A percentile compares a stretch with the other conserved stretches of the same genome.
Evolutionary conservation across 176 grass and related monocot genomes (phyloP).

Genomic region (Oryza longistaminata): DNA sequence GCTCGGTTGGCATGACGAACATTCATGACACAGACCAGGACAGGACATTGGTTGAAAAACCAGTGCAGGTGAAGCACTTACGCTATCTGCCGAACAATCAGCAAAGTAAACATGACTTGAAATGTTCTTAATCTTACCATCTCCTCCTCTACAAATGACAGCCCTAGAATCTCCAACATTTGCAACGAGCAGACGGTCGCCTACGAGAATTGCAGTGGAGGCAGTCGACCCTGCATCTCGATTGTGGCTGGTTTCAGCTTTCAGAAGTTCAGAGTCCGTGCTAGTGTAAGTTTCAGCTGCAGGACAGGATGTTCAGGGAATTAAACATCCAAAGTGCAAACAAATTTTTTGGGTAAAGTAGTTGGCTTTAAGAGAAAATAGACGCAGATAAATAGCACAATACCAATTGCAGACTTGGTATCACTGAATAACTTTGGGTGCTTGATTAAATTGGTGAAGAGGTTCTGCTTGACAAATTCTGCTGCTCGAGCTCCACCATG

Average conservation of each 20-base stretch:
- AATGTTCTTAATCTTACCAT: conserved; percentile 45
- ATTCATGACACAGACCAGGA: too few species aligned
- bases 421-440: conserved; percentile 83
- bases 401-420: conserved; percentile 88
- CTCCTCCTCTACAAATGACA: conserved; percentile 81
- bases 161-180: conserved; percentile 91
- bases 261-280: conserved; percentile 81
- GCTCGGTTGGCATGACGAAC: neutral
- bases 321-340: neutral
- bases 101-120: neutral
- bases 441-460: conserved; percentile 82
- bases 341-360: neutral
- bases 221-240: conserved; percentile 87
- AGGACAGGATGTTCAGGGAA: neutral
- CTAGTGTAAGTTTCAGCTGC: conserved; percentile 84
- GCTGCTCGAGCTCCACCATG: conserved; percentile 87
- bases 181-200: conserved; percentile 75
- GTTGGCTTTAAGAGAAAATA: neutral
- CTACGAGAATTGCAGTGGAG: conserved; percentile 80
- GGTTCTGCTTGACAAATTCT: conserved; percentile 82
- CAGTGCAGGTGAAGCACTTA: neutral
- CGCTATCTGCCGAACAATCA: neutral
- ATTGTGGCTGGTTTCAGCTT: conserved; percentile 60
- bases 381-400: neutral
- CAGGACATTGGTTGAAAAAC: neutral